Percentiles rank a stretch among this genome's conserved stretches.
Conservation (phyloP, 2,329 filamentous ascomycete genomes). For the Aureobasidium musti region DNA sequence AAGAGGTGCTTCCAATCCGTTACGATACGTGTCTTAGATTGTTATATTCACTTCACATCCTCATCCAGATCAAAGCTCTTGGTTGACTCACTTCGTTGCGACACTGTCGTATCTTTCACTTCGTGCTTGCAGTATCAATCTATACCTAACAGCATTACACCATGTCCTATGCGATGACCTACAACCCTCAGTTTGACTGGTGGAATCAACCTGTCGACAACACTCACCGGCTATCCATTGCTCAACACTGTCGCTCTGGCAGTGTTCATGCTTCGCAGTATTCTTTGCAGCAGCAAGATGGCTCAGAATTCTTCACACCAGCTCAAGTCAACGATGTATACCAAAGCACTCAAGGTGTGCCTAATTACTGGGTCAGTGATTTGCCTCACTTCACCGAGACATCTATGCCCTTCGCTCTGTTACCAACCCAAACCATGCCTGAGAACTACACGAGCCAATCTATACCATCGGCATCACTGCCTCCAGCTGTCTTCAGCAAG, state of each 20-base stretch:
- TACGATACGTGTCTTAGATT: conserved; percentile 12
- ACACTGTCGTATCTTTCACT: conserved; percentile 22
- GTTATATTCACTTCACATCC: conserved; percentile 16
- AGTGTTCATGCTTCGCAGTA: not conserved
- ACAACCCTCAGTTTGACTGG: conserved; percentile 10
- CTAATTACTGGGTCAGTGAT: conserved; percentile 12
- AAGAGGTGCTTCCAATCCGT: not conserved
- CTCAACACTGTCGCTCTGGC: not conserved
- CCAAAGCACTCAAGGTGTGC: not conserved
- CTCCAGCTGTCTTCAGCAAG: conserved; percentile 24
- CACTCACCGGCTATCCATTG: not conserved
- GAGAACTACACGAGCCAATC: not conserved
- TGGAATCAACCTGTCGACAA: conserved; percentile 17
- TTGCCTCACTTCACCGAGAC: not conserved
- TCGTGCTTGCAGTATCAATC: conserved; percentile 16
- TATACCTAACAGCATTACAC: not conserved
- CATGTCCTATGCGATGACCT: conserved; percentile 12
- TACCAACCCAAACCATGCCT: not conserved
- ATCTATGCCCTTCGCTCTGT: not conserved
- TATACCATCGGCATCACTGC: conserved; percentile 5
- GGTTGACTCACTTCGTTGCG: conserved; percentile 15
- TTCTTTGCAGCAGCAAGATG: conserved; percentile 3
- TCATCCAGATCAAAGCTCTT: conserved; percentile 10
- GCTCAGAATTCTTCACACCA: not conserved
- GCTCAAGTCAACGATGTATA: conserved; percentile 5